Base-by-base conservation (phyloP, 129 eudicot species). In the Rutidosis leptorrhynchoides region DNA sequence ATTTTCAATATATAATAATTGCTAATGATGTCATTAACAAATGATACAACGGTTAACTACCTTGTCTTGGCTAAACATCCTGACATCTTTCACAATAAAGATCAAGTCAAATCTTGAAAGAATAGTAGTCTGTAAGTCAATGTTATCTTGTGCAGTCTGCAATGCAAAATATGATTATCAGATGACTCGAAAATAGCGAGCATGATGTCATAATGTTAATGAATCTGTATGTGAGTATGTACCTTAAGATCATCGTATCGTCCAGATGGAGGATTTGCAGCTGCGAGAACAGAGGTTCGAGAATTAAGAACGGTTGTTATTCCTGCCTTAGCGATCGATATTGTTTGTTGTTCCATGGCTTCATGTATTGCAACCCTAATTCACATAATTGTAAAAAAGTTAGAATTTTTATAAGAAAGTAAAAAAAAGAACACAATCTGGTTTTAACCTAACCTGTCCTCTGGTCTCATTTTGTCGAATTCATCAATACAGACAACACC, bases 301-400 rank as follows among this genome's bases (percentile, higher is more conserved):
- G 99, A 89, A 69, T 94, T 94, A 24, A 94, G 95, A 79, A 94
- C 97, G 7, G 99, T 94, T 72, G 99, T 94, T 72, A 94, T 94
- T 46, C 99, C 99, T 58, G 99, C 99, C 81, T 94, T 94, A 19
- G 99, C 97, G 29, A 94, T 94, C 53, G 99, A 94, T 65, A 94
- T 94, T 52, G 99, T 94, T 83, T 94, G 99, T 64, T 89, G 99
- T 78, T 94, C 99, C 99, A 94, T 94, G 67, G 99, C 99, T 83
- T 94, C 99, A 75, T 94, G 99, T 79, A 94, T 94, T 17, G 99
- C 99, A 72, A 94, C 97, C 84, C 99, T 94, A 67, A 59, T 54
- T 22, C n/a, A 68, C 53, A 17, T 70, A 67, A 56, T 16, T 42
- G 45, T 64, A 58, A 68, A 67, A 2, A 32, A 6, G 45, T 73